phyloP scores from a whole-genome alignment of 164 flowering plant species.

The Nelumbo lutea region DNA sequence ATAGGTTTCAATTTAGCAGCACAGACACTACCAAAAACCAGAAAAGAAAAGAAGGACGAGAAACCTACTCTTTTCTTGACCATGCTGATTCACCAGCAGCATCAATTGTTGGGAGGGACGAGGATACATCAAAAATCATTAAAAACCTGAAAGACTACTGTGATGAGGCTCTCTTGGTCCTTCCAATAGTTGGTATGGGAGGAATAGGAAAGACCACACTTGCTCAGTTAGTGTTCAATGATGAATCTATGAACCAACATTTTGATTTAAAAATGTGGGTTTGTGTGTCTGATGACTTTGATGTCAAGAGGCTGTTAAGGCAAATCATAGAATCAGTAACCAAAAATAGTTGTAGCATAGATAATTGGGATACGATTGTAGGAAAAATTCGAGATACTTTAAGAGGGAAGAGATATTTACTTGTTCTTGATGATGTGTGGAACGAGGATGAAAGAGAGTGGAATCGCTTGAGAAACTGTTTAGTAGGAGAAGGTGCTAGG shows the following conservation, averaged over 20 bases:
- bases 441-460: not conserved
- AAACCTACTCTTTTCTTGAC: not conserved
- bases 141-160: not conserved
- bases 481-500: not conserved
- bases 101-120: not conserved
- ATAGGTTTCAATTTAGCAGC: not conserved
- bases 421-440: conserved; percentile 1
- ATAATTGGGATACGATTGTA: not conserved
- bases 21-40: not conserved
- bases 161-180: not conserved
- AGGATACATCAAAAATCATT: not conserved
- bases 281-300: not conserved
- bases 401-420: not conserved
- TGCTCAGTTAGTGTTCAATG: not conserved
- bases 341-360: not conserved
- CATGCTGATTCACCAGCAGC: not conserved
- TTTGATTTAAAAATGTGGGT: not conserved
- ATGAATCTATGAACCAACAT: not conserved
- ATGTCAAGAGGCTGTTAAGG: not conserved
- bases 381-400: not conserved
- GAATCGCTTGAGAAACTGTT: not conserved
- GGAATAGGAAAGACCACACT: conserved; percentile 2
- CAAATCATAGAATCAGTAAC: not conserved
- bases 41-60: not conserved
- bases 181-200: not conserved